phyloP scores from a whole-genome alignment of 2,329 filamentous ascomycete genomes.

The Pyrenochaeta sp. region DNA sequence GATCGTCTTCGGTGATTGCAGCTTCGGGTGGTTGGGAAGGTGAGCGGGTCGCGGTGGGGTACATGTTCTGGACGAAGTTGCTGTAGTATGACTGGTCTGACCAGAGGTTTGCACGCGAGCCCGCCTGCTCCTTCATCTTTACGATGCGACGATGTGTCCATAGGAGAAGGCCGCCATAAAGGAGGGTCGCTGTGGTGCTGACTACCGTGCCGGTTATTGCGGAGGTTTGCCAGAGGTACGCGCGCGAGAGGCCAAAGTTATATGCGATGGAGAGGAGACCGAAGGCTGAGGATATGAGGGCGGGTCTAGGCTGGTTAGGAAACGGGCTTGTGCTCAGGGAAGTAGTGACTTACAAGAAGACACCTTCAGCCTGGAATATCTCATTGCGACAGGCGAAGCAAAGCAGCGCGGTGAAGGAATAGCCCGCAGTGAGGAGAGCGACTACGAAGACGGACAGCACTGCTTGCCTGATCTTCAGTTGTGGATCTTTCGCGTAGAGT shows the following conservation, averaged over 20 bases:
- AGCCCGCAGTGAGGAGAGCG: conserved; percentile 57
- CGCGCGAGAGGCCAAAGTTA: conserved; percentile 54
- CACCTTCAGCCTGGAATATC: conserved; percentile 57
- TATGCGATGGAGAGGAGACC: conserved; percentile 60
- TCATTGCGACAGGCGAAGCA: conserved; percentile 57
- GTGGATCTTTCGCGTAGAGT: conserved; percentile 53
- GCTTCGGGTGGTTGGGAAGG: conserved; percentile 34
- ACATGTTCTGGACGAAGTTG: conserved; percentile 59
- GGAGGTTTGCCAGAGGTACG: conserved; percentile 55
- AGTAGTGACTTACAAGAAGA: conserved; percentile 53
- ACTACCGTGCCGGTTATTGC: conserved; percentile 56
- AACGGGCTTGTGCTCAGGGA: not conserved
- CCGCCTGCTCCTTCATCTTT: conserved; percentile 34
- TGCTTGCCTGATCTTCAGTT: conserved; percentile 51
- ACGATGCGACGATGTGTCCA: conserved; percentile 53
- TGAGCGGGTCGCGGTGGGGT: conserved; percentile 47
- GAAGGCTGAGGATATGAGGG: conserved; percentile 55
- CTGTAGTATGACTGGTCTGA: conserved; percentile 53
- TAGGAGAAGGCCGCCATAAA: conserved; percentile 55
- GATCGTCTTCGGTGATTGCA: conserved; percentile 57
- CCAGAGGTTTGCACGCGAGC: conserved; percentile 38
- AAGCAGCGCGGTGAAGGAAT: conserved; percentile 58
- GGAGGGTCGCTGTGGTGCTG: conserved; percentile 48
- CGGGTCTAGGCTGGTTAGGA: conserved; percentile 44
- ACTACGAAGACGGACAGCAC: conserved; percentile 57